These are phyloP conservation scores for Olyra latifolia DNA, from an alignment of 176 grass and related monocot genomes.

Conservation along the genomic window DNA sequence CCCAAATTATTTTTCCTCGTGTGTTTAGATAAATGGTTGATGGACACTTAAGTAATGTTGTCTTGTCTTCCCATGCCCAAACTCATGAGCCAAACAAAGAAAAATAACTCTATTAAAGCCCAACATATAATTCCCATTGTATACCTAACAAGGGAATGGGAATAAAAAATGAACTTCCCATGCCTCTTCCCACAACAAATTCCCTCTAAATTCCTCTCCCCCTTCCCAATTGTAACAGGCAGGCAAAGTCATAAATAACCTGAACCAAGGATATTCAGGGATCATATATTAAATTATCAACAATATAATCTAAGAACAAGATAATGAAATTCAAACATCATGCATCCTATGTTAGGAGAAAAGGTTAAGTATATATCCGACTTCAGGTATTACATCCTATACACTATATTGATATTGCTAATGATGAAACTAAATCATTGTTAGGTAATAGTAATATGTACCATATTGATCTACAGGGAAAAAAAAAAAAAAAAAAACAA, in stretches of 20 bases:
- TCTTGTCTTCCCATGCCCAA: too few species aligned
- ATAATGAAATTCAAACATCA: slow-evolving; percentile 18
- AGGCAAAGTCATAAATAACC: background rate
- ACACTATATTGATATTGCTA: background rate
- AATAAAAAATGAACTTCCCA: too few species aligned
- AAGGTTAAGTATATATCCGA: background rate
- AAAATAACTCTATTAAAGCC: too few species aligned
- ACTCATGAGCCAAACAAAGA: too few species aligned
- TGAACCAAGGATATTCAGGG: background rate
- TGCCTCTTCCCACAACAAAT: too few species aligned
- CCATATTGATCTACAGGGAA: background rate
- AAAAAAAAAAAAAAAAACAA: slow-evolving; percentile 21
- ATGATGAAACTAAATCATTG: background rate
- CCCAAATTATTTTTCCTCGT: too few species aligned
- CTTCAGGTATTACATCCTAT: background rate
- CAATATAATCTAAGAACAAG: background rate
- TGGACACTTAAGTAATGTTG: too few species aligned
- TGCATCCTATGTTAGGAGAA: slow-evolving; percentile 7
- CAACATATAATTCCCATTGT: too few species aligned
- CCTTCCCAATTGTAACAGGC: too few species aligned
- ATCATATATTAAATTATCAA: background rate
- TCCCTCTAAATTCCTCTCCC: too few species aligned
- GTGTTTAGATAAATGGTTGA: too few species aligned
- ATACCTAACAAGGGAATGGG: too few species aligned
- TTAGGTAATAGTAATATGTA: slow-evolving; percentile 8